Base-by-base conservation (phyloP, 179 eudicot genomes). In the Patellifolia procumbens region DNA sequence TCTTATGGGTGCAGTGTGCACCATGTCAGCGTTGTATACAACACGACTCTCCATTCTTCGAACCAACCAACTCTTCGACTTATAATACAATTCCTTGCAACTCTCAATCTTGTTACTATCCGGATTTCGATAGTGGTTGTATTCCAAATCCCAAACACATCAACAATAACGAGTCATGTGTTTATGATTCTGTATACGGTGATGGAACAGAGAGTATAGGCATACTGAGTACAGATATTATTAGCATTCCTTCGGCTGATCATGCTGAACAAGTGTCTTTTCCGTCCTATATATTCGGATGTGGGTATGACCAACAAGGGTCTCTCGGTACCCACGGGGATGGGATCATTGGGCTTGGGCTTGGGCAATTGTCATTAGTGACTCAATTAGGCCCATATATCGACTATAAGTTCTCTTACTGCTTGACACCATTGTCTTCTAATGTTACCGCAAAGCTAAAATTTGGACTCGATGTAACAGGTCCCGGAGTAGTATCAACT, bases 1-100 rank as follows among this genome's bases (percentile, higher is more conserved):
- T 89, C 2, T 68, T 78, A 0, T 91, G 95, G 95, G 67, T 85
- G 19, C 92, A 91, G 46, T 89, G 91, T 74, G 0, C 74, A 31
- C 91, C 89, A 0, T 91, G 96, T 56, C 5, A 39, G 2, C 3
- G 67, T 0, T 91, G 92, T 64, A 80, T 68, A 73, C 32, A 48
- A 8, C 88, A 87, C 28, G 68, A 53, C 0, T 43, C 77, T 3
- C 87, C 88, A 0, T 39, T 87, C 0, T 87, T 81, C 59, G 78
- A 86, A 70, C 88, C 91, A 3, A 22, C 26, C 4, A 52, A 78
- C 24, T 85, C 90, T 0, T 72, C 84, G 7, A 83, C 90, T 17
- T 91, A 79, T 64, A 22, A 43, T 31, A 16, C 72, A 5, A 39
- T 82, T 24, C 49, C 88, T 3, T 91, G 96, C 34, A 13, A 20